phyloP scores from a whole-genome alignment of 257 asterid genomes.

The Cruciata laevipes region DNA sequence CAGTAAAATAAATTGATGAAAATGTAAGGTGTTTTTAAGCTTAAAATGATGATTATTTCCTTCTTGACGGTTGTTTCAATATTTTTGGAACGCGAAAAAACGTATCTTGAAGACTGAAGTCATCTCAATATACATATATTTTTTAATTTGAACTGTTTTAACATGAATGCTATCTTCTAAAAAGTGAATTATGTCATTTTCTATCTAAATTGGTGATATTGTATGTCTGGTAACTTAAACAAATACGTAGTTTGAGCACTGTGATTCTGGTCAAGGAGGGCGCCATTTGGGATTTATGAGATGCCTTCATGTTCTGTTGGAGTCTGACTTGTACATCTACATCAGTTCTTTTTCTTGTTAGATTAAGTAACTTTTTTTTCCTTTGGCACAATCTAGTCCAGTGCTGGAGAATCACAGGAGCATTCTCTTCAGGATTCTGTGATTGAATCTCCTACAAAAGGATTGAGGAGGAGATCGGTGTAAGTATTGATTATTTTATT shows the following conservation, averaged over 20 bases:
- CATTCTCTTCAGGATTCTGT: constrained; percentile 33
- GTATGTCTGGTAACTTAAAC: not conserved
- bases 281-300: not conserved
- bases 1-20: no score
- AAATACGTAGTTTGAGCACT: not conserved
- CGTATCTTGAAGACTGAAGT: no score
- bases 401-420: constrained; percentile 31
- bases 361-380: constrained; percentile 12
- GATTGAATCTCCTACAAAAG: constrained; percentile 41
- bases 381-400: constrained; percentile 39
- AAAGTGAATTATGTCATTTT: no score
- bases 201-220: no score
- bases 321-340: not conserved
- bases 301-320: not conserved
- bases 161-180: no score
- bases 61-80: no score
- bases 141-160: no score
- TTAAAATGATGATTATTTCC: no score
- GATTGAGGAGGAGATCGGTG: constrained; percentile 79
- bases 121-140: no score
- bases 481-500: constrained; percentile 25
- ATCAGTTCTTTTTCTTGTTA: not conserved
- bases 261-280: not conserved
- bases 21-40: no score
- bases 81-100: no score